Evolutionary conservation across 768 basidiomycete species (phyloP), one percentile per base, ranked within the genome.

Genomic region (Glaciozyma antarctica): DNA sequence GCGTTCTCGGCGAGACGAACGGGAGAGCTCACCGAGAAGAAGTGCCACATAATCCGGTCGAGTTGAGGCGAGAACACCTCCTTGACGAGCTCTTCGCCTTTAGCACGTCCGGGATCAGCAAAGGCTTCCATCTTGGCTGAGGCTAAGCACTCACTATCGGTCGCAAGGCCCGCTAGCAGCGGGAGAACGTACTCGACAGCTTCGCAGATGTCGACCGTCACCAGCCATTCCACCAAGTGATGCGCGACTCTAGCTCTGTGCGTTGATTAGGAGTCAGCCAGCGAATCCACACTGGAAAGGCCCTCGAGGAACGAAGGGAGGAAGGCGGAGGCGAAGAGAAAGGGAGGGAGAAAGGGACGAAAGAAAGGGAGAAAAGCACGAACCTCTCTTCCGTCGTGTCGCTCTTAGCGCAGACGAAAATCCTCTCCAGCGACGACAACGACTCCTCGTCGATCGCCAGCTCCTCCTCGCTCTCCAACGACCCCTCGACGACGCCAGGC

Each of bases 121-220:
- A 41, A 2, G 6, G 38, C 38, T 6, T 41, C 38, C 13, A 10
- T 5, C 38, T 41, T 15, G 7, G 38, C 10, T 13, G 38, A 12
- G 38, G 2, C 32, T 2, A 15, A 41, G 38, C 12, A 41, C 38
- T 41, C 38, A 41, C 22, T 22, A 38, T 68, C 67, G 77, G 87
- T 84, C 13, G 89, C 89, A 34, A 97, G 83, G 51, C 82, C 83
- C 58, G 83, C 86, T 63, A 98, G 82, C n/a, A 95, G 82, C 1
- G 93, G 93, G 24, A 94, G 78, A 63, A 98, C 89, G 74, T 94
- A 98, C 76, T 91, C 88, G 71, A 90, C 85, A 7, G 90, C 90
- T 70, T 98, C 93, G 62, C 84, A 83, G 5, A 93, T 87, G 22
- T 87, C 81, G 59, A 95, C 87, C 55, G 86, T 79, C 22, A 77